Conservation (phyloP, 768 basidiomycete genomes). For the Leccinum arenicola region DNA sequence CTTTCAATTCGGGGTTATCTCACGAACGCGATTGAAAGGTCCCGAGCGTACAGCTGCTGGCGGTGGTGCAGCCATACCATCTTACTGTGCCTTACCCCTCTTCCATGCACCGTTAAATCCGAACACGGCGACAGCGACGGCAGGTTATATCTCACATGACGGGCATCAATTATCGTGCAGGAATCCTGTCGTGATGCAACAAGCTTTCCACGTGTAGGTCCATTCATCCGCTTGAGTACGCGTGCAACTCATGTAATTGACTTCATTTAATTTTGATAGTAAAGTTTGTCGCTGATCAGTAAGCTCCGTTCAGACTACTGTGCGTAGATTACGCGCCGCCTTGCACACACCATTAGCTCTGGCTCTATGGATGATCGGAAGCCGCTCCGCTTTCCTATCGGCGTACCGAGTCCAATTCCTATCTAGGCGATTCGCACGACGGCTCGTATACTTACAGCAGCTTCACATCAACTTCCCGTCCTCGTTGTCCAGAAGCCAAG, state of each 20-base stretch:
- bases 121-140: constrained; percentile 21
- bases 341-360: constrained; percentile 36
- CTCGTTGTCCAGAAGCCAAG: too few species aligned
- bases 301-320: not conserved
- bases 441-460: too few species aligned
- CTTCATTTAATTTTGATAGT: constrained; percentile 22
- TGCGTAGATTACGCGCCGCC: not conserved
- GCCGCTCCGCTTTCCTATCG: constrained; percentile 33
- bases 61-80: constrained; percentile 42
- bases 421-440: too few species aligned
- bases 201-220: constrained; percentile 60
- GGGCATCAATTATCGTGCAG: constrained; percentile 54
- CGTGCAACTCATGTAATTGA: not conserved
- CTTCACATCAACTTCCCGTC: too few species aligned
- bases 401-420: too few species aligned
- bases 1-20: not conserved
- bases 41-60: constrained; percentile 45
- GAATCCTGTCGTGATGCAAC: constrained; percentile 51
- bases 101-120: constrained; percentile 44
- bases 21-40: constrained; percentile 33
- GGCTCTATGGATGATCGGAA: constrained; percentile 49
- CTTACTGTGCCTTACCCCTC: constrained; percentile 51
- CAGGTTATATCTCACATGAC: constrained; percentile 52
- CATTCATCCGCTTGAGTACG: not conserved
- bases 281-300: constrained; percentile 53